Percentiles rank a stretch among this genome's conserved stretches.
Conservation (phyloP, 495 filamentous ascomycete genomes). For the Pyronema domesticum region DNA sequence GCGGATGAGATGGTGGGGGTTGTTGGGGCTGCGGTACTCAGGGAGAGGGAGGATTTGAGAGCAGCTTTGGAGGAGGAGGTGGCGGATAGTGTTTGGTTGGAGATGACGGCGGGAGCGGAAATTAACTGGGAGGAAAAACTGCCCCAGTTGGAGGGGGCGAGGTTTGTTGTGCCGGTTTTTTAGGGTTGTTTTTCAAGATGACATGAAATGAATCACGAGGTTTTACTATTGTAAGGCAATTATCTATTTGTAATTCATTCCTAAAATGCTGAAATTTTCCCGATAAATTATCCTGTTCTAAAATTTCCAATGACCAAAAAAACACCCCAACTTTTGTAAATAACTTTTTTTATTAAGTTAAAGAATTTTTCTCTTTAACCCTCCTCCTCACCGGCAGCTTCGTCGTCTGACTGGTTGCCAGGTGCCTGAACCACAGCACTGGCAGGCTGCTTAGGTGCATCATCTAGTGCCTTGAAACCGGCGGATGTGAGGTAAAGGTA, state of each 20-base stretch:
- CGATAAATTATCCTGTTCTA: no score
- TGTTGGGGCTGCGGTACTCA: conserved; percentile 34
- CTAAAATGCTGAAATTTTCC: no score
- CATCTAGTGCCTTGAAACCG: conserved; percentile 19
- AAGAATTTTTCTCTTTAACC: neutral
- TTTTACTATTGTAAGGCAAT: no score
- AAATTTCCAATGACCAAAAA: no score
- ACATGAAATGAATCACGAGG: no score
- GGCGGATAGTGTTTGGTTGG: conserved; percentile 57
- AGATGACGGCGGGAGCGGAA: conserved; percentile 18
- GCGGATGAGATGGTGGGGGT: conserved; percentile 51
- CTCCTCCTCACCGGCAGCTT: neutral
- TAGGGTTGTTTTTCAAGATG: neutral
- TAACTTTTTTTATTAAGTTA: no score
- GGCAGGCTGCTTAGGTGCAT: neutral
- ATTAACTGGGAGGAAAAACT: conserved; percentile 7
- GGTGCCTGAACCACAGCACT: neutral
- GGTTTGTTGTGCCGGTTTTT: conserved; percentile 1
- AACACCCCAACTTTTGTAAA: no score
- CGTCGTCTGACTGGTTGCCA: neutral
- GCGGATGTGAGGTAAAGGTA: conserved; percentile 21
- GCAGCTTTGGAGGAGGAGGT: conserved; percentile 41
- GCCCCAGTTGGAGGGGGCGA: neutral
- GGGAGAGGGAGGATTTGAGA: conserved; percentile 31
- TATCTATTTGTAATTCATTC: no score